Evolutionary conservation across 352 stramenopile species (phyloP).

Genomic region (Globisporangium radiosum): DNA sequence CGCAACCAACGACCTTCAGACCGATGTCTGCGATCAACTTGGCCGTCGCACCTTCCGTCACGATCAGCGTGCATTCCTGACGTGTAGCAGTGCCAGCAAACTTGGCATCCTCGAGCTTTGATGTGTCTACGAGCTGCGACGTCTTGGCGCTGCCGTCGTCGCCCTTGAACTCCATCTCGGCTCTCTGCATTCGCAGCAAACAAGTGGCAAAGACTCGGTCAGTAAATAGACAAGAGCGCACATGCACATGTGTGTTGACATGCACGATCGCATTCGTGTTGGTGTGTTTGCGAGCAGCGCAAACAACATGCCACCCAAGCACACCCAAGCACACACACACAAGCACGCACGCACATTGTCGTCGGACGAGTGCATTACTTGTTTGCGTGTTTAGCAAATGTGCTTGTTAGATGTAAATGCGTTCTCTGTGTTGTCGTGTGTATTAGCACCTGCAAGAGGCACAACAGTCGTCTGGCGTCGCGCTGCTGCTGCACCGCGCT

Average conservation of each 20-base stretch:
- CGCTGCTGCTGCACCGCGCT: not conserved
- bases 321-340: conserved; percentile 16
- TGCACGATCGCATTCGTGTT: conserved; percentile 76
- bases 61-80: conserved; percentile 94
- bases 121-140: conserved; percentile 82
- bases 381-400: not conserved
- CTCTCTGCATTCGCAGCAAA: conserved; percentile 45
- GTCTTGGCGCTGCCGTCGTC: conserved; percentile 63
- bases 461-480: no score
- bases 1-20: conserved; percentile 92
- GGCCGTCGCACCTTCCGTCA: conserved; percentile 98
- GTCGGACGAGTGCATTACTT: conserved; percentile 41
- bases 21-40: conserved; percentile 97
- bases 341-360: conserved; percentile 30
- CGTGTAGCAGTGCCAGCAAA: conserved; percentile 88
- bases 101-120: conserved; percentile 98
- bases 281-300: conserved; percentile 8
- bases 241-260: conserved; percentile 78
- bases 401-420: no score
- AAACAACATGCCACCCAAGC: not conserved
- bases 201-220: conserved; percentile 48
- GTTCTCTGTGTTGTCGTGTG: no score
- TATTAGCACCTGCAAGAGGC: no score
- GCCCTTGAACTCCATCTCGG: conserved; percentile 86
- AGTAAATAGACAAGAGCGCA: conserved; percentile 89